These are phyloP conservation scores for Trichosporon coremiiforme DNA, from an alignment of 1,284 basidiomycete genomes.

Conservation along the genomic window DNA sequence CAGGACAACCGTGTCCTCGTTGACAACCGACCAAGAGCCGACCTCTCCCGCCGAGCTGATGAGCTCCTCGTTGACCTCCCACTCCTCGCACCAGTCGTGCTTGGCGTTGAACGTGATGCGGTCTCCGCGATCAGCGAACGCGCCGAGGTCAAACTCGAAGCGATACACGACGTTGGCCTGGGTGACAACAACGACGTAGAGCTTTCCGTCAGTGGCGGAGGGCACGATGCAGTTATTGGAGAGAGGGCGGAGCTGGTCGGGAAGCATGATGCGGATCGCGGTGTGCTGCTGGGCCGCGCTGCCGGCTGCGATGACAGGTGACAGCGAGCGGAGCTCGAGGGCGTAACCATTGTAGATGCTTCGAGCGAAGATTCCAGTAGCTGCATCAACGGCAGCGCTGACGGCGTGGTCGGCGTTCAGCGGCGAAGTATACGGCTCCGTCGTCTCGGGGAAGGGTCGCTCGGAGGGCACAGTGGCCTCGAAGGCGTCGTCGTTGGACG, in stretches of 20 bases:
- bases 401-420: slow-evolving; percentile 73
- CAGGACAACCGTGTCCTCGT: slow-evolving; percentile 68
- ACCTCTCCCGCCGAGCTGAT: slow-evolving; percentile 48
- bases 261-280: slow-evolving; percentile 75
- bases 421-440: slow-evolving; percentile 59
- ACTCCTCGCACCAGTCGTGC: slow-evolving; percentile 51
- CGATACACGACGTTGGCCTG: slow-evolving; percentile 73
- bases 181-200: slow-evolving; percentile 74
- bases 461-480: slow-evolving; percentile 52
- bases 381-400: slow-evolving; percentile 64
- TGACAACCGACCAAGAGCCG: slow-evolving; percentile 66
- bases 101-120: slow-evolving; percentile 38
- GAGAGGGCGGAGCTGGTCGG: slow-evolving; percentile 66
- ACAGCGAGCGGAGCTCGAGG: slow-evolving; percentile 73
- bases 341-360: slow-evolving; percentile 73
- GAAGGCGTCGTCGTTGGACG: slow-evolving; percentile 37
- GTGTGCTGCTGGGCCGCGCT: slow-evolving; percentile 53
- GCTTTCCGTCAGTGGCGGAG: slow-evolving; percentile 61
- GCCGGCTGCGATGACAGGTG: slow-evolving; percentile 43
- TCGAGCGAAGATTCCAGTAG: slow-evolving; percentile 71
- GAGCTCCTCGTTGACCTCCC: slow-evolving; percentile 42
- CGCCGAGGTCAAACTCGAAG: slow-evolving; percentile 63
- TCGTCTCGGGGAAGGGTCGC: slow-evolving; percentile 58
- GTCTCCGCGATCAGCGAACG: slow-evolving; percentile 35
- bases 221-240: slow-evolving; percentile 61